Base-by-base conservation (phyloP, 495 filamentous ascomycete species). In the Penicillium flavigenum region DNA sequence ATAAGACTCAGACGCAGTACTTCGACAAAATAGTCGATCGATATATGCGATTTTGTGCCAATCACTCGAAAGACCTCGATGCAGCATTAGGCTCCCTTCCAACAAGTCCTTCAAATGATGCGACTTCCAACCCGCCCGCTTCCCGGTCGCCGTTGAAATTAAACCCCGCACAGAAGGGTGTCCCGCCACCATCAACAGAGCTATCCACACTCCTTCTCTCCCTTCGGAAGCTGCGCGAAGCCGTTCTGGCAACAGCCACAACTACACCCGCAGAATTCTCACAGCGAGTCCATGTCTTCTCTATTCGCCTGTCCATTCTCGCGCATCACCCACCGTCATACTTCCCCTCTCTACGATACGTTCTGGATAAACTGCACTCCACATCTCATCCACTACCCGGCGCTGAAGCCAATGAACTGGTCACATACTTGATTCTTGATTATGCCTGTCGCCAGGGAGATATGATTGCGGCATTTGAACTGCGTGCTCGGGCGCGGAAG, bases 181-280 rank as follows among this genome's bases (percentile, higher is more conserved):
- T 60, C 56, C 73, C 63, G 51, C 71, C 69, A 55, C 67, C 78
- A 45, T 72, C 79, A 38, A 65, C 64, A 47, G 85, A 88, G 60
- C 75, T 88, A 50, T 80, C 83, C 31, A 79, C 74, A 12, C 76
- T 89, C 54, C 72, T 85, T 24, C 80, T 85, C 59, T 88, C 92
- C 34, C 89, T 98, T 72, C 86, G 94, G 54, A 98, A 96, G 70
- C 81, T 98, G 39, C 85, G 94, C 43, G 94, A 98, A 76, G 91
- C 85, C 43, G 83, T 97, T 49, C 50, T 76, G 41, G 71, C 76
- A 54, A 84, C 93, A 0, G 87, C 90, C 34, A 84, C 86, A 19
- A 75, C 80, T 36, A 86, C 90, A 7, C 73, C 76, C 1, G 50
- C 73, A 54, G 75, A 78, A 48, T 91, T 91, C 69, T 82, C 86